These are phyloP conservation scores for Vitis hybrid DNA, from an alignment of 177 flowering plant genomes.

Conservation along the genomic window DNA sequence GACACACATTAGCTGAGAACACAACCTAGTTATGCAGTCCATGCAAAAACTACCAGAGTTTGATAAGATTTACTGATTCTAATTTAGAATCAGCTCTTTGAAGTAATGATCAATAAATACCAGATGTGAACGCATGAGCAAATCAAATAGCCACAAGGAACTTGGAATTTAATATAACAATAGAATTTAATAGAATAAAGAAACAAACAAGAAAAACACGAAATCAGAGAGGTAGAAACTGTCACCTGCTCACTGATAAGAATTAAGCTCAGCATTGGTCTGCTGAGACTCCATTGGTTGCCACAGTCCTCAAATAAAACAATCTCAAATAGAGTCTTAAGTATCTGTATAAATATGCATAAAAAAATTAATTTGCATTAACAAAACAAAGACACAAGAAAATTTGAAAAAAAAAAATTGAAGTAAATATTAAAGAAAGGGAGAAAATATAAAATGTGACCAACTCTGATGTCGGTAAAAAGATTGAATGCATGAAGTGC, in stretches of 20 bases:
- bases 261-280: conserved; percentile 94
- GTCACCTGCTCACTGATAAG: conserved; percentile 92
- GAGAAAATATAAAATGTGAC: neutral
- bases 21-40: no score
- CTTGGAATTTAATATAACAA: neutral
- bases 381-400: neutral
- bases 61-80: neutral
- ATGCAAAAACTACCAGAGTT: no score
- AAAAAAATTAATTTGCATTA: neutral
- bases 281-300: conserved; percentile 97
- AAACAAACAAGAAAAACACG: neutral
- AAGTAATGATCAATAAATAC: neutral
- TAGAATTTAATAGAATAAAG: neutral
- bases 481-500: no score
- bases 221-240: neutral
- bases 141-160: neutral
- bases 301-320: conserved; percentile 87
- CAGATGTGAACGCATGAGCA: neutral
- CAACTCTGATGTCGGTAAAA: no score
- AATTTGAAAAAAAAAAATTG: conserved; percentile 5
- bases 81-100: neutral
- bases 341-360: conserved; percentile 44
- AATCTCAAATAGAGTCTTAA: conserved; percentile 93
- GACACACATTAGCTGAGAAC: no score
- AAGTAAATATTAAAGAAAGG: neutral